Percentiles rank a stretch among this genome's conserved stretches.
Evolutionary conservation across 257 asterid genomes (phyloP).

Genomic region (Solanum habrochaites): DNA sequence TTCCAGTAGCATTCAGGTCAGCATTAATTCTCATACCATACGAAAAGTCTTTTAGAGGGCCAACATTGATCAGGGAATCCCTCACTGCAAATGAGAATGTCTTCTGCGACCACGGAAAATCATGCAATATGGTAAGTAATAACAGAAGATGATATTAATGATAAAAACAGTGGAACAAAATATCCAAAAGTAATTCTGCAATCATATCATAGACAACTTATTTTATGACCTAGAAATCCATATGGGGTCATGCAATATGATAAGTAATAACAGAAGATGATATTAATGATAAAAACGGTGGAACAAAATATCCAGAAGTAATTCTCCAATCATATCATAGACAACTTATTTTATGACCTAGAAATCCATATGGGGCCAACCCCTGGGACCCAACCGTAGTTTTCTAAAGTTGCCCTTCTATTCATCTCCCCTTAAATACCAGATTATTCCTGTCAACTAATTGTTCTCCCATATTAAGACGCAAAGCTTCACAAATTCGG

Average conservation of each 20-base stretch:
- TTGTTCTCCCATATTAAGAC: not conserved
- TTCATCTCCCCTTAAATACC: not conserved
- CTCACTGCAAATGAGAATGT: slow-evolving; percentile 83
- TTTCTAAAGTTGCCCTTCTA: not conserved
- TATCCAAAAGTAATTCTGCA: not conserved
- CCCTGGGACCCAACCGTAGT: not conserved
- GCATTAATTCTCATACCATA: slow-evolving; percentile 82
- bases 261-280: not conserved
- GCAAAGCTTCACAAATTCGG: not conserved
- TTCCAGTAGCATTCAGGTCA: slow-evolving; percentile 74
- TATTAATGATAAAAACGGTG: not conserved
- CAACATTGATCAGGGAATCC: slow-evolving; percentile 86
- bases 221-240: not conserved
- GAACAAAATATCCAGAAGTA: not conserved
- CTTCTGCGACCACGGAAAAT: slow-evolving; percentile 47
- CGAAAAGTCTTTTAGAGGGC: slow-evolving; percentile 86
- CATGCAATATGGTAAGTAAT: slow-evolving; percentile 9
- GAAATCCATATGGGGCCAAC: not conserved
- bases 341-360: not conserved
- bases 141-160: not conserved
- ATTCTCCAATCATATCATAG: not conserved
- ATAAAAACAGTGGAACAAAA: not conserved
- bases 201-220: not conserved
- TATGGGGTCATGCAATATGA: not conserved
- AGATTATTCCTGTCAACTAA: not conserved